Evolutionary conservation across 805 yeast genomes (phyloP).

Genomic region (Yarrowia alimentaria): DNA sequence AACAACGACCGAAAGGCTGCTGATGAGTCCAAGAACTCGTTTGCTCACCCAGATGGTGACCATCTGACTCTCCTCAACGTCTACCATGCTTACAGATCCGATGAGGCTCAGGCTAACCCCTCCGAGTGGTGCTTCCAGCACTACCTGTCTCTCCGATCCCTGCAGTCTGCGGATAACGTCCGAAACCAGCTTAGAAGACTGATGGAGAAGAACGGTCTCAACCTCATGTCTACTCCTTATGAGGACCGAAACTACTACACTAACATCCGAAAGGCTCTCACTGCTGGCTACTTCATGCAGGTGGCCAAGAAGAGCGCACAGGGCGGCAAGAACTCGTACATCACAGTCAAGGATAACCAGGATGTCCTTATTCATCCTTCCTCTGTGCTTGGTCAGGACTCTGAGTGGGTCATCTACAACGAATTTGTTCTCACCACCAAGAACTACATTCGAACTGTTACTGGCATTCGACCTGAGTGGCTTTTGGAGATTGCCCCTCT

Average conservation of each 20-base stretch:
- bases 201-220: conserved; percentile 79
- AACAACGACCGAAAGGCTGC: conserved; percentile 82
- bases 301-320: conserved; percentile 76
- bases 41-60: conserved; percentile 94
- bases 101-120: conserved; percentile 59
- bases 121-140: conserved; percentile 90
- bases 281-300: conserved; percentile 97
- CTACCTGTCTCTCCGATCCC: conserved; percentile 77
- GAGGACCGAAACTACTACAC: conserved; percentile 66
- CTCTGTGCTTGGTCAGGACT: conserved; percentile 81
- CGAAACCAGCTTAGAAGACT: conserved; percentile 77
- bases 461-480: conserved; percentile 90
- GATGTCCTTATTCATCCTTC: conserved; percentile 94
- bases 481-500: conserved; percentile 74
- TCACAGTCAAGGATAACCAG: conserved; percentile 93
- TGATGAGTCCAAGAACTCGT: conserved; percentile 81
- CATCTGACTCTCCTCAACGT: conserved; percentile 89
- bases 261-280: conserved; percentile 79
- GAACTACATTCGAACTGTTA: conserved; percentile 92
- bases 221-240: conserved; percentile 63
- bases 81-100: conserved; percentile 74
- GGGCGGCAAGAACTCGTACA: conserved; percentile 53
- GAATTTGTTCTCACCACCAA: conserved; percentile 93
- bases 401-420: conserved; percentile 92
- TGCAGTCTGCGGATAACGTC: conserved; percentile 82